phyloP scores from a whole-genome alignment of 2,329 filamentous ascomycete species.

The Alternaria infectoria region DNA sequence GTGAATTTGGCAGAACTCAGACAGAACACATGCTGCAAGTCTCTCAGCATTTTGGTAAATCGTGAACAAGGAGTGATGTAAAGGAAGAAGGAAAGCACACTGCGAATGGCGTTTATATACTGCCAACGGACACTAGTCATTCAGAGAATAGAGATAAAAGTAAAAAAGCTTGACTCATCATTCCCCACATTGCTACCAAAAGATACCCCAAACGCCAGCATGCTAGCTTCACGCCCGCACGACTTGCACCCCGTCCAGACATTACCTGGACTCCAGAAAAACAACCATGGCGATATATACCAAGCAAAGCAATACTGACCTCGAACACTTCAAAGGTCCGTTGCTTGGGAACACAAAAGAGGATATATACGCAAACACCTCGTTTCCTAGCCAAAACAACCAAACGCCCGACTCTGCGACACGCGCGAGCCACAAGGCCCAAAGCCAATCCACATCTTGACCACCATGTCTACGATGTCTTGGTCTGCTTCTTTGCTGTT shows the following conservation, averaged over 20 bases:
- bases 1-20: no score
- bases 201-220: background rate
- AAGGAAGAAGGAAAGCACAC: background rate
- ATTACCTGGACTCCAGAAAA: background rate
- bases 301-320: slow-evolving; percentile 15
- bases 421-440: background rate
- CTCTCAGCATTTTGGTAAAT: background rate
- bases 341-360: background rate
- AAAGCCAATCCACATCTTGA: background rate
- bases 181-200: background rate
- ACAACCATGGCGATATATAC: background rate
- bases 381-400: background rate
- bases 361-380: background rate
- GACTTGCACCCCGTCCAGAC: background rate
- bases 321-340: slow-evolving; percentile 27
- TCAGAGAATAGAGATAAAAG: background rate
- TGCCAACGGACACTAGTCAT: background rate
- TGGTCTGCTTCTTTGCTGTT: slow-evolving; percentile 78
- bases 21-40: no score
- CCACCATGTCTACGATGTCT: slow-evolving; percentile 47
- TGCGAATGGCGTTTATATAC: background rate
- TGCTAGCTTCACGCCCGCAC: background rate
- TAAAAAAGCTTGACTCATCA: background rate
- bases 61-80: background rate
- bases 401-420: background rate